Base-by-base conservation (phyloP, 129 eudicot species). In the Lonicera japonica region DNA sequence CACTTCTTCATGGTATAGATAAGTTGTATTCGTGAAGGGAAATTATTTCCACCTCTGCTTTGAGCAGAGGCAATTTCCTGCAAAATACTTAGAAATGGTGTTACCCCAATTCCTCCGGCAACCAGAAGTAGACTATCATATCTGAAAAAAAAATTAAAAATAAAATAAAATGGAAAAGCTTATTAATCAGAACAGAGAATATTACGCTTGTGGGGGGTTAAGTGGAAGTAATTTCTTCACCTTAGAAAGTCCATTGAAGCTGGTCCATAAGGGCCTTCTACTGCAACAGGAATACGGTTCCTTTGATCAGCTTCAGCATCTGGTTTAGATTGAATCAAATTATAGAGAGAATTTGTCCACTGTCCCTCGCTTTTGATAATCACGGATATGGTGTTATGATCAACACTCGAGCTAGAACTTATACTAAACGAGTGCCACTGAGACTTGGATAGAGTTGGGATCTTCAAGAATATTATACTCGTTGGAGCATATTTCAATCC, bases 221-320 rank as follows among this genome's bases (percentile, higher is more conserved):
- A 15, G 21, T 41, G 20, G 22, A 56, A 29, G 36, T 29, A 36
- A 38, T 64, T 22, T 43, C 50, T 20, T 21, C 70, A 79, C 98
- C 95, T 92, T 66, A 84, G 63, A 63, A 82, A 88, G 48, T 75
- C 78, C 16, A 69, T 60, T 38, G 96, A 78, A 40, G 78, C 63
- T 4, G 99, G 96, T 69, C 99, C 96, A 71, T 94, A 88, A 7
- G 99, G 99, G 24, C 96, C 99, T 81, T 85, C 95, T 4, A 85
- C 47, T 3, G 80, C 84, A 83, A 94, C 70, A 15, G 83, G 80
- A 60, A 94, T 78, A 59, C 83, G 73, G 66, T 58, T 59, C 20
- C 57, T 70, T 61, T 52, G 82, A 46, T 73, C 71, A 55, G 68
- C 74, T 56, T 79, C 86, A 19, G 58, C 50, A 22, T 73, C 72